These are phyloP conservation scores for Schizochytrium sp. DNA, from an alignment of 108 stramenopile species.

Conservation along the genomic window DNA sequence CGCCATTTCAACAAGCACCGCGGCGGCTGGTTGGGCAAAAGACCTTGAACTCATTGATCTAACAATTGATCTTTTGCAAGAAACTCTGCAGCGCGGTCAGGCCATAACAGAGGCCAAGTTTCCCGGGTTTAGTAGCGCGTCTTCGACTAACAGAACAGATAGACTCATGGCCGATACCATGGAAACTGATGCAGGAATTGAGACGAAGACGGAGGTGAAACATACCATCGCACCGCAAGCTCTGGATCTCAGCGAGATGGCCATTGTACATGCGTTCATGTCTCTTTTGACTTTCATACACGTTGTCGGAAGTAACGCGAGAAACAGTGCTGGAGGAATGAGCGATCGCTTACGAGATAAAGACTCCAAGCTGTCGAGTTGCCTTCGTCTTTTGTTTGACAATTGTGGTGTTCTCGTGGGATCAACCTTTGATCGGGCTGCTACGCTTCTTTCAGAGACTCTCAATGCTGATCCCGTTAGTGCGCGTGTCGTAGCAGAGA, in stretches of 20 bases:
- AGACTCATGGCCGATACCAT: not conserved
- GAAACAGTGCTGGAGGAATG: not conserved
- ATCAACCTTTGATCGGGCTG: not conserved
- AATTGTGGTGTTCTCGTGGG: not conserved
- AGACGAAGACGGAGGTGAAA: not conserved
- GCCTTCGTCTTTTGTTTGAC: conserved; percentile 35
- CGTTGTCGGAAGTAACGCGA: not conserved
- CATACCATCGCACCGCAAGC: conserved; percentile 29
- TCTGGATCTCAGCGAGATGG: not conserved
- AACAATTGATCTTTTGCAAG: conserved; percentile 17
- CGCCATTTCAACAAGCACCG: not conserved
- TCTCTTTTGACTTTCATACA: not conserved
- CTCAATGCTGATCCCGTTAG: conserved; percentile 45
- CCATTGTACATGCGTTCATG: not conserved
- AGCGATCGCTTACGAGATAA: not conserved
- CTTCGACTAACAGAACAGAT: not conserved
- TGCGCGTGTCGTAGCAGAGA: not conserved
- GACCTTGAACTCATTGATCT: conserved; percentile 42
- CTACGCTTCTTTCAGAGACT: conserved; percentile 7
- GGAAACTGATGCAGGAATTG: conserved; percentile 1
- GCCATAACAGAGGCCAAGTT: conserved; percentile 10
- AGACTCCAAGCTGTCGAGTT: not conserved
- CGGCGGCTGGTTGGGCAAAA: conserved; percentile 30
- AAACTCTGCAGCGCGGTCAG: conserved; percentile 3
- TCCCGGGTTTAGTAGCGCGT: not conserved